Evolutionary conservation across 495 filamentous ascomycete species (phyloP).

Genomic region (Entonaema liquescens): DNA sequence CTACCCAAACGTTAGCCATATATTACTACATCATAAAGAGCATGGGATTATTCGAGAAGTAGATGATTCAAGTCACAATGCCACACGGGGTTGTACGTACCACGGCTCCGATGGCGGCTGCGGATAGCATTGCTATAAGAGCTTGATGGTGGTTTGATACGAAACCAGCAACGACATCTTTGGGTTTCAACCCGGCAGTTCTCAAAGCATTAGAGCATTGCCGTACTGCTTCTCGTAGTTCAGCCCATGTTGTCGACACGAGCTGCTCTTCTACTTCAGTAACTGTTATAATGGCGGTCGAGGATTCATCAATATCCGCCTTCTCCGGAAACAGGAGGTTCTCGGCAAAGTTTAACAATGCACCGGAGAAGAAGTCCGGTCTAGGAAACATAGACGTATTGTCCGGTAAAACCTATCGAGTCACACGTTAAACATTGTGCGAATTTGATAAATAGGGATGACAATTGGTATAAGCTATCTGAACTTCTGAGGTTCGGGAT

Average conservation of each 20-base stretch:
- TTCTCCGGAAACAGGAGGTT: conserved; percentile 83
- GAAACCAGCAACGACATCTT: conserved; percentile 81
- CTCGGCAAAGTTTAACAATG: conserved; percentile 87
- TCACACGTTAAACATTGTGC: conserved; percentile 8
- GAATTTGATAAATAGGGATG: neutral
- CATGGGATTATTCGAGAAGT: too few species aligned
- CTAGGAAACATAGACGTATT: conserved; percentile 80
- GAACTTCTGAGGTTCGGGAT: neutral
- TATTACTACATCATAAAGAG: too few species aligned
- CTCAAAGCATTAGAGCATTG: conserved; percentile 75
- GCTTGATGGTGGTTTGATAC: conserved; percentile 87
- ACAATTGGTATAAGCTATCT: neutral
- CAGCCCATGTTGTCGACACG: conserved; percentile 75
- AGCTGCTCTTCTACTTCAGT: conserved; percentile 72
- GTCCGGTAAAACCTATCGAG: conserved; percentile 70
- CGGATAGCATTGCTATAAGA: conserved; percentile 85
- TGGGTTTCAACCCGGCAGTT: conserved; percentile 69
- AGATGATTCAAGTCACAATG: too few species aligned
- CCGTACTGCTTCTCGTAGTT: conserved; percentile 80
- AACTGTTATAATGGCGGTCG: conserved; percentile 75
- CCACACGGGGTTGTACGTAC: too few species aligned
- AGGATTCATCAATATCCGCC: conserved; percentile 57
- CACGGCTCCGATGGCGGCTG: conserved; percentile 81
- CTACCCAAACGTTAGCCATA: too few species aligned
- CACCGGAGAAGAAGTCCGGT: conserved; percentile 81